These are phyloP conservation scores for Scedosporium apiospermum DNA, from an alignment of 2,329 filamentous ascomycete species.

Conservation along the genomic window DNA sequence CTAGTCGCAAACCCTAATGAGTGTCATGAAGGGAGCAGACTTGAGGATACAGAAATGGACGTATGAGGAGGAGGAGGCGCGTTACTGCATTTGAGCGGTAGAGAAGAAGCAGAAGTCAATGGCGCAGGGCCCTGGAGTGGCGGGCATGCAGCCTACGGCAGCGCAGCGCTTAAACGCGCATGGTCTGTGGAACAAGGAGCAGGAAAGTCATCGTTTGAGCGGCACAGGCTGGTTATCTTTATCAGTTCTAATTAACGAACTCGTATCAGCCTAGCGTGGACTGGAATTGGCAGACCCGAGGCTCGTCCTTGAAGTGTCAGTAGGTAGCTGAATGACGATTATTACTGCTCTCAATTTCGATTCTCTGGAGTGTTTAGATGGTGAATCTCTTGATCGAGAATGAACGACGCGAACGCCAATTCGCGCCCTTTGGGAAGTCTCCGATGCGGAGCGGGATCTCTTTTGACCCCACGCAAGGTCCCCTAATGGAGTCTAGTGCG, in stretches of 20 bases:
- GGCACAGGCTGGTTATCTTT: neutral
- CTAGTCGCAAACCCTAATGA: constrained; percentile 4
- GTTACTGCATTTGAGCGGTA: neutral
- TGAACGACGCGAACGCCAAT: no score
- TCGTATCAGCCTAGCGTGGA: neutral
- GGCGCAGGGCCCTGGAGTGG: no score
- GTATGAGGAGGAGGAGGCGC: neutral
- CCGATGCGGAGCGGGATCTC: no score
- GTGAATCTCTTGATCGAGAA: neutral
- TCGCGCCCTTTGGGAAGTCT: no score
- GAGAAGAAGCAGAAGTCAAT: neutral
- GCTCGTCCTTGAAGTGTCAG: neutral
- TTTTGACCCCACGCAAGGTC: no score
- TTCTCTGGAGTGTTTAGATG: neutral
- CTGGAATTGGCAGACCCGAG: neutral
- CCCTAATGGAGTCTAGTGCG: neutral
- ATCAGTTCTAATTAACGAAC: neutral
- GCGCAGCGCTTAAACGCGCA: neutral
- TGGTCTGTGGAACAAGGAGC: neutral
- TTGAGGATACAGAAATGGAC: neutral
- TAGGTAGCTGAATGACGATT: neutral
- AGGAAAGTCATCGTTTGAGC: neutral
- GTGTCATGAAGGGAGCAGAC: neutral
- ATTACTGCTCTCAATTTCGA: neutral
- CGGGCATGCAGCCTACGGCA: no score